Percentiles rank a stretch among this genome's conserved stretches.
phyloP scores from a whole-genome alignment of 2,329 filamentous ascomycete species.

The Chalaropsis thielavioides region DNA sequence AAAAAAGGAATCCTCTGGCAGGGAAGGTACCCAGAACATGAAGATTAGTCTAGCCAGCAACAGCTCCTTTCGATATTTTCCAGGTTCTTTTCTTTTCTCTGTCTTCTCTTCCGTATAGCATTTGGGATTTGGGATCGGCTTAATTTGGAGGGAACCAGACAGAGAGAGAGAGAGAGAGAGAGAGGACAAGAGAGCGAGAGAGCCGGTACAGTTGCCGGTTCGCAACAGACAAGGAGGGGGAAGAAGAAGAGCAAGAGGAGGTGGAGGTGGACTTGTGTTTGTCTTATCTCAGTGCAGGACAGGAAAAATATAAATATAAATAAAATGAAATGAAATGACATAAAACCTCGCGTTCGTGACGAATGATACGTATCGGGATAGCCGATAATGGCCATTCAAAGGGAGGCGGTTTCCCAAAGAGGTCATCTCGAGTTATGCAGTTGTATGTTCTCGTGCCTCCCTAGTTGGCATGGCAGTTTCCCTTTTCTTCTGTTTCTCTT shows the following conservation, averaged over 20 bases:
- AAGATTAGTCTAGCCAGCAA: background rate
- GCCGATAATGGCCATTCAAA: conserved; percentile 2
- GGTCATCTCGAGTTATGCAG: background rate
- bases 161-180: background rate
- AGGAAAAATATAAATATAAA: too few relatives aligned
- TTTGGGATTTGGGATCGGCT: background rate
- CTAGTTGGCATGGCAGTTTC: background rate
- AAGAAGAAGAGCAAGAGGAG: background rate
- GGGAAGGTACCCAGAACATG: background rate
- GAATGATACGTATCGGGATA: background rate
- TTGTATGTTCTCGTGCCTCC: background rate
- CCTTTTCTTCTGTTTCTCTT: background rate
- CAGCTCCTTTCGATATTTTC: background rate
- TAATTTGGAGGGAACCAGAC: background rate
- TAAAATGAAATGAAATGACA: too few relatives aligned
- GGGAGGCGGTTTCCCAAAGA: background rate
- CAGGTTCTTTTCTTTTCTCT: background rate
- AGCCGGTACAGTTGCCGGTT: background rate
- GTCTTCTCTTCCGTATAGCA: background rate
- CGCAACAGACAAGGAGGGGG: background rate
- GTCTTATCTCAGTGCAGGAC: too few relatives aligned
- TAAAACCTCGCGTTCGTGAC: background rate
- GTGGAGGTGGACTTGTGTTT: background rate
- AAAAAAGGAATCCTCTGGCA: background rate
- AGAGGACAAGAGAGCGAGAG: background rate